Evolutionary conservation across 140 eudicot genomes (phyloP), one percentile per base, ranked within the genome.

Genomic region (Anethum foeniculum): DNA sequence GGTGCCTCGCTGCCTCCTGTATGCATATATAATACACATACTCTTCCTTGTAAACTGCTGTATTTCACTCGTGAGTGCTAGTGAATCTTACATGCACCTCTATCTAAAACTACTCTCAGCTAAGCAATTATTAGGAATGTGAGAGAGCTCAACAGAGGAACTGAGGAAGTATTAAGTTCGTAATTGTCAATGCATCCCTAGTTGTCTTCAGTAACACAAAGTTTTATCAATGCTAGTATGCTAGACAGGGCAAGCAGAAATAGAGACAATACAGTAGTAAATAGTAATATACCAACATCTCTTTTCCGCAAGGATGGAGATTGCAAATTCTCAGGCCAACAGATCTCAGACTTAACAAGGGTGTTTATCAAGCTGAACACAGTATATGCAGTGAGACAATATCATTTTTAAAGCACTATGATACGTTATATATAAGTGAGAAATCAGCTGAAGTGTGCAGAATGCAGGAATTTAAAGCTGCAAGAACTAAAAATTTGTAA

Each of bases 401-500:
- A 11, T 81, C 72, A 54, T 81, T 78, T 89, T 91, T 67, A 88
- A 88, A 32, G 90, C 88, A 39, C 15, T 19, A 44, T 12, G 52
- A 5, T 74, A 5, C n/a, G 30, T 30, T 28, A 67, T 18, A 11
- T 75, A 1, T 7, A 46, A 5, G 62, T 43, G 25, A 75, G 78
- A 32, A 74, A 15, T 23, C 0, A 75, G 48, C 25, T 47, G 0
- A 12, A 25, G 64, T 75, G 16, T 77, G 32, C 76, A 13, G 30
- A 58, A 75, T 80, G 46, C 88, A 88, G 95, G 97, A 93, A 82
- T 92, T 90, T 77, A 86, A 85, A 84, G 85, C 84, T 71, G 91
- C 95, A 72, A 88, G 97, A 92, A 28, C 75, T 77, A n/a, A 87
- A 80, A 56, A 91, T 93, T 78, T 92, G 95, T 84, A 87, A 88